Evolutionary conservation across 164 flowering plant genomes (phyloP), one percentile per base, ranked within the genome.

Genomic region (Stephania yunnanensis): DNA sequence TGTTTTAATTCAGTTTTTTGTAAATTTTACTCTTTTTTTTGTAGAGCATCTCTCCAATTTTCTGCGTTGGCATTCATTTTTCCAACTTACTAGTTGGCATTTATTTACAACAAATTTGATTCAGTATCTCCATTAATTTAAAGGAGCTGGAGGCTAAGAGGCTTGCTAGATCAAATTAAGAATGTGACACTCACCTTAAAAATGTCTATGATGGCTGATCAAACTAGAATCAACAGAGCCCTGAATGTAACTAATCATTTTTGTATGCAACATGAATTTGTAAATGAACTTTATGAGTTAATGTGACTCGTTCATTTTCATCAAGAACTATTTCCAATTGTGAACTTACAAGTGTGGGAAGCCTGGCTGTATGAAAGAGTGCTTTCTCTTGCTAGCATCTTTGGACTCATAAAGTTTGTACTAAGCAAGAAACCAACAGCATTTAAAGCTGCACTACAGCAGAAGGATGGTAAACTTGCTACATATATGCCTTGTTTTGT

Each of bases 401-500:
- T 77, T 94, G 76, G 98, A 89, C 75, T 89, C 97, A 72, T 89
- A 93, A 97, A 96, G 61, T 91, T 82, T 77, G 77, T 94, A 83
- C 94, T 88, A 80, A 91, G 94, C 89, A 89, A 92, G 91, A 92
- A 93, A 20, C 91, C 97, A 69, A 87, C 86, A 83, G 81, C 97
- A 74, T 93, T 89, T 80, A 98, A 94, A 85, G 86, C 97, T 65
- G 82, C 92, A 70, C 90, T 96, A 73, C 94, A 97, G 70, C 99
- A 92, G 77, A 94, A 94, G 83, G 98, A 96, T 84, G 97, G 99
- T 72, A 98, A 96, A 85, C 93, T 96, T 79, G 88, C 97, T 6
- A 94, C 98, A 44, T 96, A 94, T 76, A 90, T 90, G 87, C 90
- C 99, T 53, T 95, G 99, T 74, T 83, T 96, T 97, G 98, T 96